Base-by-base conservation (phyloP, 768 basidiomycete genomes). In the Trametes villosa region DNA sequence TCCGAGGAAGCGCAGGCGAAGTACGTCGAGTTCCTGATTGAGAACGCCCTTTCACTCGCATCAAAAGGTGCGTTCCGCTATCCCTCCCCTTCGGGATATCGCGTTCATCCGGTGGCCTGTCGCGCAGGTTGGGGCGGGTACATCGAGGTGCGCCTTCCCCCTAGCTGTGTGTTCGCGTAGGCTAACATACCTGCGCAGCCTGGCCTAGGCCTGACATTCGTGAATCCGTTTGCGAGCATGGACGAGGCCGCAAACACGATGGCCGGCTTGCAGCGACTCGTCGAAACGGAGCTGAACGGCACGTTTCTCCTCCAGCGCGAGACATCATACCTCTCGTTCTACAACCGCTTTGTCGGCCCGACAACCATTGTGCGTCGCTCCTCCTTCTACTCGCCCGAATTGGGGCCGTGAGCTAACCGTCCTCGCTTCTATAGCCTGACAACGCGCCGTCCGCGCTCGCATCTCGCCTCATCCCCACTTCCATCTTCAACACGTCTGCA, bases 391-490 rank as follows among this genome's bases (percentile, higher is more conserved):
- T n/a, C 13, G 69, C 38, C 13, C 38, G 38, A 6, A 4, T 15
- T 34, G 34, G 34, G 15, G 15, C 9, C 38, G n/a, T n/a, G n/a
- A 15, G n/a, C 38, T 40, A n/a, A 40, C 38, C 5, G 15, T 12
- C 15, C 13, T 40, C 36, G 13, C 22, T 6, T 9, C 18, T 5
- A 9, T 18, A 56, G 54, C 54, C 54, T 2, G 30, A 44, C n/a
- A 26, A 42, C 18, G 26, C 22, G 17, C 54, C 54, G 1, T 31
- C 29, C 2, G 33, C 46, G 22, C 15, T 42, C 20, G 24, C 54
- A n/a, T 56, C 54, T 17, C 29, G 54, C 18, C 54, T 56, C 20
- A 46, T 56, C 18, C 54, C 54, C 20, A 44, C 31, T n/a, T 41
- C 41, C 20, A 22, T 44, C 54, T 56, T 56, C 34, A 34, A 46